phyloP scores from a whole-genome alignment of 2,329 filamentous ascomycete species.

The Hypoxylon sp. region DNA sequence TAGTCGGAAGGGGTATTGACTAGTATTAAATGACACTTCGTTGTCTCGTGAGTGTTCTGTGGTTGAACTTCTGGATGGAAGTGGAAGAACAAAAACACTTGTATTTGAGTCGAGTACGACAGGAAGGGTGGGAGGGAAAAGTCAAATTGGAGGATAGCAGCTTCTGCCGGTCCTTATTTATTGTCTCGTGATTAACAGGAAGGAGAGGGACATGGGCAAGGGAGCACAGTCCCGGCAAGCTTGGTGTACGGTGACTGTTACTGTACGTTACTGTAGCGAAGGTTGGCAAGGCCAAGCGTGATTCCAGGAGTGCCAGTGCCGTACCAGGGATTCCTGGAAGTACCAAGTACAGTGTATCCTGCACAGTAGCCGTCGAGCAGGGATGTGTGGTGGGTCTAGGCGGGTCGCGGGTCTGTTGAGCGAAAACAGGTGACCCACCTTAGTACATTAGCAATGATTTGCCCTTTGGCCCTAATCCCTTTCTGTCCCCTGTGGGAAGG shows the following conservation, averaged over 20 bases:
- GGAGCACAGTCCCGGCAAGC: slow-evolving; percentile 36
- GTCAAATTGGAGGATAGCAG: slow-evolving; percentile 45
- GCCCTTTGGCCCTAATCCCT: slow-evolving; percentile 27
- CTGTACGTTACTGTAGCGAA: slow-evolving; percentile 28
- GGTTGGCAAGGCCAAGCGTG: slow-evolving; percentile 26
- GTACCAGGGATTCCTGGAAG: slow-evolving; percentile 27
- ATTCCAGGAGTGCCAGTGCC: slow-evolving; percentile 16
- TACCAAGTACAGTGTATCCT: slow-evolving; percentile 36
- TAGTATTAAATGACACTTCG: slow-evolving; percentile 43
- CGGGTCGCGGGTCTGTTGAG: slow-evolving; percentile 45
- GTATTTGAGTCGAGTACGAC: slow-evolving; percentile 48
- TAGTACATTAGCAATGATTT: slow-evolving; percentile 27
- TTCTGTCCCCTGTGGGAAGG: slow-evolving; percentile 34
- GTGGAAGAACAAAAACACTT: slow-evolving; percentile 47
- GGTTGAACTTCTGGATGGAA: slow-evolving; percentile 42
- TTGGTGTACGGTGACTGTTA: slow-evolving; percentile 29
- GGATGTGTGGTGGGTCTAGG: slow-evolving; percentile 37
- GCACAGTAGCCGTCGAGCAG: slow-evolving; percentile 35
- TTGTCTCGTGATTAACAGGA: slow-evolving; percentile 52
- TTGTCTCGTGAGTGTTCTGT: slow-evolving; percentile 36
- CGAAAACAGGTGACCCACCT: slow-evolving; percentile 43
- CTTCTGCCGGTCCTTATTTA: slow-evolving; percentile 53
- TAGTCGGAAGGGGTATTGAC: slow-evolving; percentile 32
- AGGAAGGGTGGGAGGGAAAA: slow-evolving; percentile 48
- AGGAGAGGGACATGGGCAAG: slow-evolving; percentile 44